phyloP scores from a whole-genome alignment of 805 yeast genomes.

The Nakazawaea peltata region DNA sequence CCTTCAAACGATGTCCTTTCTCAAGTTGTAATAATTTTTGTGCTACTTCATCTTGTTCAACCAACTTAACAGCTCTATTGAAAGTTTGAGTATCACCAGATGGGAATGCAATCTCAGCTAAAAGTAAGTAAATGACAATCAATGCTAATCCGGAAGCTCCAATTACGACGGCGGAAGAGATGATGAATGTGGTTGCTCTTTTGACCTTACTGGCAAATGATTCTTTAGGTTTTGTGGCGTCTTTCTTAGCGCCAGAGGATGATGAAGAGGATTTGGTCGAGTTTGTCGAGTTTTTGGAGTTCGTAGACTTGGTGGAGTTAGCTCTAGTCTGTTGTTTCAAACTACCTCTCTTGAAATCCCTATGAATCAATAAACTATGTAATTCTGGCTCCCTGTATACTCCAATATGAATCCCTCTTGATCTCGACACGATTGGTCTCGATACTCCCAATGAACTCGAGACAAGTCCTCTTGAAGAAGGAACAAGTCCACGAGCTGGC shows the following conservation, averaged over 20 bases:
- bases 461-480: too few relatives aligned
- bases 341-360: too few relatives aligned
- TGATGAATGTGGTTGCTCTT: conserved; percentile 52
- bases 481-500: too few relatives aligned
- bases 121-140: conserved; percentile 61
- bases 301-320: too few relatives aligned
- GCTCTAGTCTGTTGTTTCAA: too few relatives aligned
- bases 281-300: too few relatives aligned
- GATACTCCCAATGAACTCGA: too few relatives aligned
- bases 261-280: conserved; percentile 3
- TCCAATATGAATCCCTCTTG: too few relatives aligned
- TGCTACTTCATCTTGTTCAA: conserved; percentile 60
- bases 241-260: neutral
- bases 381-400: too few relatives aligned
- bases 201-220: conserved; percentile 38
- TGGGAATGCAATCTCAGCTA: conserved; percentile 78
- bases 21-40: conserved; percentile 48
- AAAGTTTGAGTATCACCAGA: conserved; percentile 89
- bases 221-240: conserved; percentile 20
- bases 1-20: conserved; percentile 59
- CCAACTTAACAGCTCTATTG: conserved; percentile 73
- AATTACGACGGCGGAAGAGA: conserved; percentile 53
- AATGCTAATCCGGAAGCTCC: conserved; percentile 66
- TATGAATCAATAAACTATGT: too few relatives aligned
- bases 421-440: too few relatives aligned